These are phyloP conservation scores for Pleomassaria siparia DNA, from an alignment of 2,329 filamentous ascomycete species.

Conservation along the genomic window DNA sequence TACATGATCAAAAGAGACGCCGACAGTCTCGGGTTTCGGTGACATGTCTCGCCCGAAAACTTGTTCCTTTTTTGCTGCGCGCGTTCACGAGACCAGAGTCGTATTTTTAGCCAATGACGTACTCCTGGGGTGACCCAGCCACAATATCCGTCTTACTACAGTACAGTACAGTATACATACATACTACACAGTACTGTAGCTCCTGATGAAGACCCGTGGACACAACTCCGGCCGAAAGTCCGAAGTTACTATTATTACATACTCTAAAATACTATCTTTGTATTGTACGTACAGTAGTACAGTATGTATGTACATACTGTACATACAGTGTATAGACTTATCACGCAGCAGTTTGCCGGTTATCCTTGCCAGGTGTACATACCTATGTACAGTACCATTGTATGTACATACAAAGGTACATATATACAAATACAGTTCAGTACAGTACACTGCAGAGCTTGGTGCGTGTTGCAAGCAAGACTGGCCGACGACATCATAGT, in stretches of 20 bases:
- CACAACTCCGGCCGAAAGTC: slow-evolving; percentile 9
- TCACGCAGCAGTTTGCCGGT: slow-evolving; percentile 6
- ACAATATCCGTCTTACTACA: slow-evolving; percentile 1
- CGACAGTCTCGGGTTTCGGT: not conserved
- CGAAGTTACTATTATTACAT: not conserved
- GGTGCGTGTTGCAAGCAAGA: slow-evolving; percentile 1
- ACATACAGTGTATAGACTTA: slow-evolving; percentile 1
- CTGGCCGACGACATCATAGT: slow-evolving; percentile 18
- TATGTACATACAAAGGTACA: no score
- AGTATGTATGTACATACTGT: no score
- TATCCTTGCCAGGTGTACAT: slow-evolving; percentile 3
- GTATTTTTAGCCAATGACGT: slow-evolving; percentile 26
- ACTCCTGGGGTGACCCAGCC: slow-evolving; percentile 7
- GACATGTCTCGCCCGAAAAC: not conserved
- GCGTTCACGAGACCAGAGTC: slow-evolving; percentile 1
- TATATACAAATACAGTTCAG: no score
- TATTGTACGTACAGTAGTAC: no score
- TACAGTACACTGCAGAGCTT: no score
- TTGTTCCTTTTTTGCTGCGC: not conserved
- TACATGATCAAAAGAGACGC: not conserved
- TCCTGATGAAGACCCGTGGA: slow-evolving; percentile 13
- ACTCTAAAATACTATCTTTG: no score
- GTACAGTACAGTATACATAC: no score
- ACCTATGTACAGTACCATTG: no score
- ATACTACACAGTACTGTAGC: slow-evolving; percentile 16